A percentile compares a stretch with the other conserved stretches of the same genome.
These are phyloP conservation scores for Amoeboaphelidium occidentale DNA, from an alignment of 371 early-diverging fungal genomes.

Conservation along the genomic window DNA sequence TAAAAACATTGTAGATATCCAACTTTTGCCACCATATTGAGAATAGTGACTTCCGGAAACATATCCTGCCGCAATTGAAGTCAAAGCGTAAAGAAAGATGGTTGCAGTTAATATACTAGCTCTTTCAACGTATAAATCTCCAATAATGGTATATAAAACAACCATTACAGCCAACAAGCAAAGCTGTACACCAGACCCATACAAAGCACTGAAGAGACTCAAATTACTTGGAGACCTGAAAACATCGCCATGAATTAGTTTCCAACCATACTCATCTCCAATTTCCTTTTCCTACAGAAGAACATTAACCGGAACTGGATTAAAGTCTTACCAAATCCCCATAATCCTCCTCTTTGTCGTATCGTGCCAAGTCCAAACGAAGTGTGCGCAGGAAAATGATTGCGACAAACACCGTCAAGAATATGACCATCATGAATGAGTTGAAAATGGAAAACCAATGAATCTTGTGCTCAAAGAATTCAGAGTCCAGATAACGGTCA, in stretches of 20 bases:
- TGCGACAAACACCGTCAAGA: constrained; percentile 45
- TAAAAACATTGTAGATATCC: constrained; percentile 39
- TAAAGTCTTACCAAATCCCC: constrained; percentile 29
- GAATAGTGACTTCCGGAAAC: constrained; percentile 26
- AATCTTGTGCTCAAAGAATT: constrained; percentile 57
- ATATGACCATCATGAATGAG: constrained; percentile 56
- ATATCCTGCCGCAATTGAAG: constrained; percentile 41
- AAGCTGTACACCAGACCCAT: constrained; percentile 50
- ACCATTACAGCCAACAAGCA: constrained; percentile 29
- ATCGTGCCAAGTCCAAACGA: constrained; percentile 46
- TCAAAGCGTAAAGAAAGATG: constrained; percentile 52
- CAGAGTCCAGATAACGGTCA: constrained; percentile 35
- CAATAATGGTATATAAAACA: constrained; percentile 38
- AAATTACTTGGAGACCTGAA: constrained; percentile 43
- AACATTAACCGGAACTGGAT: neutral
- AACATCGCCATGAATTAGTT: constrained; percentile 65
- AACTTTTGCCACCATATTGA: constrained; percentile 25
- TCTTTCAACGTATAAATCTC: constrained; percentile 44
- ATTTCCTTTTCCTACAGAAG: constrained; percentile 37
- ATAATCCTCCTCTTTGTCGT: constrained; percentile 34
- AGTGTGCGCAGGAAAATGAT: constrained; percentile 44
- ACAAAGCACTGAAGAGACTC: constrained; percentile 32
- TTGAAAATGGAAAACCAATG: constrained; percentile 69
- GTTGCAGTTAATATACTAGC: constrained; percentile 50
- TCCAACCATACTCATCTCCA: constrained; percentile 74